Evolutionary conservation across 2,329 filamentous ascomycete genomes (phyloP), one percentile per base, ranked within the genome.

Genomic region (Neofusicoccum cordaticola): DNA sequence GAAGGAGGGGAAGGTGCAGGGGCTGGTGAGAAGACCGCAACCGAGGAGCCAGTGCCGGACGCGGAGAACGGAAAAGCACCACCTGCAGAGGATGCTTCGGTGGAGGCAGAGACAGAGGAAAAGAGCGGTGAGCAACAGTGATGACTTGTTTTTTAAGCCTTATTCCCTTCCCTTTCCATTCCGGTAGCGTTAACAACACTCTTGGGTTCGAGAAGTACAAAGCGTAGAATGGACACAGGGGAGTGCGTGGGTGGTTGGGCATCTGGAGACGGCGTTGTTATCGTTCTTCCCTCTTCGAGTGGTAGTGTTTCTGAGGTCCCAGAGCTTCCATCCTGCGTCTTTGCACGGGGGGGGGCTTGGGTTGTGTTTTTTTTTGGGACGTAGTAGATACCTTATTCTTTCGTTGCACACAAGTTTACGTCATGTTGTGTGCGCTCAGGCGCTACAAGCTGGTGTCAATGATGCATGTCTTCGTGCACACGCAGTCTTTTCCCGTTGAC

Each of bases 221-320:
- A 60, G 56, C 56, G 56, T 60, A 60, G 56, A 60, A 58, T n/a
- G 53, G 56, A 42, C n/a, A 37, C 17, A 7, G 56, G 11, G 41
- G 22, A 11, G 50, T 37, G 17, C 19, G 19, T 4, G 13, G 22
- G n/a, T 4, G 22, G 19, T 7, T 13, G 44, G 13, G 53, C 56
- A 60, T 47, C 8, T 47, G 56, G 31, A 47, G 42, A 47, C 44
- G 56, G 39, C 39, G 56, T 35, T 35, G 19, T 47, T 6, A 12
- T 22, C 4, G 37, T 27, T 2, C 11, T 12, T 44, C 13, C 12
- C n/a, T 34, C 37, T 35, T n/a, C 27, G 17, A 22, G 2, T 7
- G 22, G 27, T 8, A 17, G 37, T n/a, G 9, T 6, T 44, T 44
- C 22, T n/a, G 42, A 17, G 17, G 41, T 58, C 31, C 5, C 17